A percentile compares a stretch with the other conserved stretches of the same genome.
These are phyloP conservation scores for Neodidymelliopsis sp. DNA, from an alignment of 2,329 filamentous ascomycete species.

Conservation along the genomic window DNA sequence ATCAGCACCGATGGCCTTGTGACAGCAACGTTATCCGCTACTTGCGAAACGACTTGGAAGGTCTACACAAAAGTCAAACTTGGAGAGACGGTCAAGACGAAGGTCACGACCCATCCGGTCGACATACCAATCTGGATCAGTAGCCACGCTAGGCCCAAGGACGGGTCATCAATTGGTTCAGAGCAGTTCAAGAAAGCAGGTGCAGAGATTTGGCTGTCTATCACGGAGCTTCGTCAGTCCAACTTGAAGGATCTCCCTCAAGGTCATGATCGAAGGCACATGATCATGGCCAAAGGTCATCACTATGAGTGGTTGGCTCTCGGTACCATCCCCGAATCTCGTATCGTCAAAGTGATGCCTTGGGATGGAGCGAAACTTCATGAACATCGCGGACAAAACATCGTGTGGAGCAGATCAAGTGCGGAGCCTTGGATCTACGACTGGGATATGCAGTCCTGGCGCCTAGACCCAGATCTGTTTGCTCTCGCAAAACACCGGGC, in stretches of 20 bases:
- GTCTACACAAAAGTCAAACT: too few species aligned
- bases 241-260: conserved; percentile 2
- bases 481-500: neutral
- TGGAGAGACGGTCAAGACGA: too few species aligned
- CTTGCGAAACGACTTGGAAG: too few species aligned
- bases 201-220: too few species aligned
- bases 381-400: neutral
- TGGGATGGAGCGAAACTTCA: conserved; percentile 24
- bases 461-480: neutral
- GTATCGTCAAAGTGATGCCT: conserved; percentile 18
- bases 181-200: too few species aligned
- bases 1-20: conserved; percentile 15
- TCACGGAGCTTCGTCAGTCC: conserved; percentile 18
- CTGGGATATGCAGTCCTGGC: conserved; percentile 11
- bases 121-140: too few species aligned
- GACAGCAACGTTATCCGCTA: conserved; percentile 9
- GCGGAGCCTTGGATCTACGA: conserved; percentile 14
- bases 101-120: too few species aligned
- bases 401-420: conserved; percentile 1
- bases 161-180: too few species aligned
- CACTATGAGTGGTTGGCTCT: conserved; percentile 26
- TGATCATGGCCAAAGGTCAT: conserved; percentile 7
- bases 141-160: too few species aligned
- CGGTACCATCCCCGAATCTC: conserved; percentile 14
- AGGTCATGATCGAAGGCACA: neutral